Conservation (phyloP, 345 rosid genomes). For the Hirschfeldia incana region DNA sequence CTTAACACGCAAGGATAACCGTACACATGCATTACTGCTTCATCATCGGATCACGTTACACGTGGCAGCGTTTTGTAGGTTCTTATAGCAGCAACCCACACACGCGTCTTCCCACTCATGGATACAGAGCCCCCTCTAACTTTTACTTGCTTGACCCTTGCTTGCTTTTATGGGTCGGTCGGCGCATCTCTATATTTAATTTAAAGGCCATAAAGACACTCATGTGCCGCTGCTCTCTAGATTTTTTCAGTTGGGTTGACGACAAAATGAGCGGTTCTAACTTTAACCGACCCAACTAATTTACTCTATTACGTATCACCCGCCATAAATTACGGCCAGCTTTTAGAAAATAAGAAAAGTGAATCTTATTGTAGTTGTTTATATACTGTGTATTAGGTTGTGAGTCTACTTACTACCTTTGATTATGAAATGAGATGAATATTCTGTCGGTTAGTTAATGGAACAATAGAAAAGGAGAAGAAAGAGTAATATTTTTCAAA, state of each 20-base stretch:
- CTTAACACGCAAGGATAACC: conserved; percentile 27
- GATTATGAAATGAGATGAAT: background rate
- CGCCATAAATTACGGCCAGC: conserved; percentile 28
- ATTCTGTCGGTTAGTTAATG: conserved; percentile 11
- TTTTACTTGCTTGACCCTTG: background rate
- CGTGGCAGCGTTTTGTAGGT: conserved; percentile 6
- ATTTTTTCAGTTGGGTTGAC: conserved; percentile 27
- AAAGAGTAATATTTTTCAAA: background rate
- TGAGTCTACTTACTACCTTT: conserved; percentile 19
- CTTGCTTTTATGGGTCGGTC: background rate
- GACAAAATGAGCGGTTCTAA: conserved; percentile 35
- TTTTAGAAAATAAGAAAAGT: background rate
- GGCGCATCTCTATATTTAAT: background rate
- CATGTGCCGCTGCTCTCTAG: conserved; percentile 33
- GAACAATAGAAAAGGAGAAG: conserved; percentile 16
- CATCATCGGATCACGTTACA: conserved; percentile 24
- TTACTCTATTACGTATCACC: conserved; percentile 2
- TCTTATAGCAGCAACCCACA: background rate
- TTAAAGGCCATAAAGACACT: conserved; percentile 9
- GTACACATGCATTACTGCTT: conserved; percentile 22
- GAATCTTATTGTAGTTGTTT: background rate
- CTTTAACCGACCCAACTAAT: background rate
- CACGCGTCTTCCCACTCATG: conserved; percentile 33
- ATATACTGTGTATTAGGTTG: background rate
- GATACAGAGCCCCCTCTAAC: background rate